phyloP scores from a whole-genome alignment of 2,329 filamentous ascomycete genomes.

The Moelleriella libera region DNA sequence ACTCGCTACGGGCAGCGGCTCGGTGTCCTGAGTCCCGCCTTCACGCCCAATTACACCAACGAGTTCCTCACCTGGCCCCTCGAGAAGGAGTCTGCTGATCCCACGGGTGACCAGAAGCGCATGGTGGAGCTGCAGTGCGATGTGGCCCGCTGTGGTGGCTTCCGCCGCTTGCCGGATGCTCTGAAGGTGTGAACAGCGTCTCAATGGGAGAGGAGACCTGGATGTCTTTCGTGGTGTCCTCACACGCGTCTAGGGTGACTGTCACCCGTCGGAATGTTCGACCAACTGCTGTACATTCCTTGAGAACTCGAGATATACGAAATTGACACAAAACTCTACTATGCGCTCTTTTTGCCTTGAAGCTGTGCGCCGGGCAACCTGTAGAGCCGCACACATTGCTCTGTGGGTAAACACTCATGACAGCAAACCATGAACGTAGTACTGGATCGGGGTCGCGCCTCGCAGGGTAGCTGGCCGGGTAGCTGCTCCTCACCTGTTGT shows the following conservation, averaged over 20 bases:
- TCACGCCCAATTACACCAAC: conserved; percentile 64
- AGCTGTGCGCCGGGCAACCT: no score
- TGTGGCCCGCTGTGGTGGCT: conserved; percentile 52
- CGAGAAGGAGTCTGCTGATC: conserved; percentile 50
- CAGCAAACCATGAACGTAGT: no score
- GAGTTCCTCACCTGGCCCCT: conserved; percentile 52
- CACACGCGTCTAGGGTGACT: no score
- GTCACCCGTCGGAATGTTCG: no score
- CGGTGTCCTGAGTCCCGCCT: conserved; percentile 47
- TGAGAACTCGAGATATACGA: background rate
- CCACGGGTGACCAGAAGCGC: conserved; percentile 58
- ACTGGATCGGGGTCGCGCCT: no score
- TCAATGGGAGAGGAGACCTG: background rate
- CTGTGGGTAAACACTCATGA: no score
- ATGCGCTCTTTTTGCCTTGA: no score
- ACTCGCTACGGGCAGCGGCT: conserved; percentile 64
- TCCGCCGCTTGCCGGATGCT: conserved; percentile 28
- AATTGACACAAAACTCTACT: background rate
- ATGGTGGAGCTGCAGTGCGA: conserved; percentile 57
- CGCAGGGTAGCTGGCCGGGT: no score
- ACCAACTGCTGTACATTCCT: background rate
- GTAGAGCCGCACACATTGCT: no score
- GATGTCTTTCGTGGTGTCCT: no score
- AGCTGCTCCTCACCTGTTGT: no score
- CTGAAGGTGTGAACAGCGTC: conserved; percentile 2